These are phyloP conservation scores for Eucalyptus tenuipes DNA, from an alignment of 345 rosid species.

Conservation along the genomic window DNA sequence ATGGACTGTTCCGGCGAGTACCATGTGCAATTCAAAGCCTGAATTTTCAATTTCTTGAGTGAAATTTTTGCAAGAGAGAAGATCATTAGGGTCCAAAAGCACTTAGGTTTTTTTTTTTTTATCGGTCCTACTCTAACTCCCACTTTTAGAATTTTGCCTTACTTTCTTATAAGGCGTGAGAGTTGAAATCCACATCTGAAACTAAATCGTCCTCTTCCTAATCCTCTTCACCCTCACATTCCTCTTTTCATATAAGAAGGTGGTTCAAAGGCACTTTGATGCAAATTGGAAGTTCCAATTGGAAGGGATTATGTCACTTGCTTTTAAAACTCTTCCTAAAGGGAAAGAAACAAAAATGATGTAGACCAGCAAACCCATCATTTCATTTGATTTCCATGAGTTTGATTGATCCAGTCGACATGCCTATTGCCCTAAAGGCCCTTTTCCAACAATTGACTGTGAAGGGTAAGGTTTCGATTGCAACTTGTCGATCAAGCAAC, in stretches of 20 bases:
- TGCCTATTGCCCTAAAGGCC: background rate
- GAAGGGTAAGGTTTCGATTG: background rate
- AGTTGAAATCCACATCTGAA: fast-evolving
- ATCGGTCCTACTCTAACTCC: fast-evolving
- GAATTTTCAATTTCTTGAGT: background rate
- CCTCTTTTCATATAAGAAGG: fast-evolving
- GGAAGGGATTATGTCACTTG: background rate
- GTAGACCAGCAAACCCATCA: background rate
- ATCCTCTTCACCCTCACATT: fast-evolving
- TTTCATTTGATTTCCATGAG: background rate
- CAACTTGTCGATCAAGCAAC: background rate
- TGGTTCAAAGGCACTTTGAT: background rate
- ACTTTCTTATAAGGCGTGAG: fast-evolving
- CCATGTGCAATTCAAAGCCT: background rate
- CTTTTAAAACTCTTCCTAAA: background rate
- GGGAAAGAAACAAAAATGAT: background rate
- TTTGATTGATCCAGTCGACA: background rate
- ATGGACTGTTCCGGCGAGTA: background rate
- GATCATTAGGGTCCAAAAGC: background rate
- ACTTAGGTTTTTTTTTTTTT: fast-evolving
- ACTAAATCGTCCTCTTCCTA: fast-evolving
- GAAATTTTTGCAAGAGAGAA: background rate
- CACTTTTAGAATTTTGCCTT: fast-evolving
- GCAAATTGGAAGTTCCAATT: background rate
- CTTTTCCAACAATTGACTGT: background rate